Evolutionary conservation across 352 stramenopile genomes (phyloP), one percentile per base, ranked within the genome.

Genomic region (Pythium monospermum): DNA sequence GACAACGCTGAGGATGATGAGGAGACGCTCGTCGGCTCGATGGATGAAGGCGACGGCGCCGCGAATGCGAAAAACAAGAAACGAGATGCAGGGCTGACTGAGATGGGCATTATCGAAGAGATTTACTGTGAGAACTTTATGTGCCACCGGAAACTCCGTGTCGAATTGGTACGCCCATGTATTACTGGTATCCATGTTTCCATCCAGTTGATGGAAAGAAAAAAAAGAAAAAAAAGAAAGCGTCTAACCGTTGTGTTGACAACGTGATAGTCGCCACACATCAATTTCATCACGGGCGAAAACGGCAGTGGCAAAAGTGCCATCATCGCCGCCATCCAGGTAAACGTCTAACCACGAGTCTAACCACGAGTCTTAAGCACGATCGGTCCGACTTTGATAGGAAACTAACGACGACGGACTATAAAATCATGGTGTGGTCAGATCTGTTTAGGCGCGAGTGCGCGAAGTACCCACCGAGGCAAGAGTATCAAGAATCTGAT

Each of bases 101-200:
- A 98, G 59, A 93, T 96, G 53, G 96, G 96, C 4, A 81, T 98
- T 30, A 96, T 99, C 33, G 76, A 94, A 18, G 82, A 95, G 57
- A 96, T 98, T 27, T 97, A 97, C 72, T 91, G 91, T 41, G 91
- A 98, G 61, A 98, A 99, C 64, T 99, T 99, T 68, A 99, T 99
- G 96, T 99, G 94, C 67, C 95, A 98, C 59, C 85, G 83, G 45
- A 96, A 96, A 53, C 71, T 98, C 45, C 79, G 71, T 0, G 77
- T 98, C 18, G 61, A 86, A 10, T 61, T 98, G 16, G 68, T 77
- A 37, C 43, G 60, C 50, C 18, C 23, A 12, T 28, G 28, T 41
- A 25, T 18, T 15, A 32, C 4, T 16, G 39, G 40, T 10, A 4
- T 30, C 1, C 15, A 16, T 23, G 41, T 25, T 13, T 23, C 15